phyloP scores from a whole-genome alignment of 1,284 basidiomycete genomes.

The Coniophora puteana region DNA sequence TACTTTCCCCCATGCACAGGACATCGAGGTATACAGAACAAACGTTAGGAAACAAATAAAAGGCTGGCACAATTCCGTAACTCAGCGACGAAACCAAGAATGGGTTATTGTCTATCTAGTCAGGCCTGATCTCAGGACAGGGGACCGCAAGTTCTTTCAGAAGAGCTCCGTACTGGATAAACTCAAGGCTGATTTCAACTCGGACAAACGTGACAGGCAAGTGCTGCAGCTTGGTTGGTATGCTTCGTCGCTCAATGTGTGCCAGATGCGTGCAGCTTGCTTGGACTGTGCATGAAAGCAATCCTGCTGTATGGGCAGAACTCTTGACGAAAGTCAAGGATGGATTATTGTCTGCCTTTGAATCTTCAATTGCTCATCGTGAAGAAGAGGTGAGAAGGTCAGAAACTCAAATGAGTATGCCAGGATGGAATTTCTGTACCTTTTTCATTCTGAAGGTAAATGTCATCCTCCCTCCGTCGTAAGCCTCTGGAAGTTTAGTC shows the following conservation, averaged over 20 bases:
- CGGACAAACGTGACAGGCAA: constrained; percentile 85
- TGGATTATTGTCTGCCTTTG: constrained; percentile 78
- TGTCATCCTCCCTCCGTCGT: background rate
- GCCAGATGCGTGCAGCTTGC: constrained; percentile 77
- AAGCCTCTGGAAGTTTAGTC: background rate
- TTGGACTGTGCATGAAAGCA: constrained; percentile 65
- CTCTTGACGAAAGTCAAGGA: constrained; percentile 89
- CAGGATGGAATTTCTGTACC: constrained; percentile 96
- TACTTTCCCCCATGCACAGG: constrained; percentile 47
- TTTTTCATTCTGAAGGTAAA: constrained; percentile 91
- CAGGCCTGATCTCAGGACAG: constrained; percentile 58
- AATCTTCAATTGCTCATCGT: constrained; percentile 70
- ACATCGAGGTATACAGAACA: constrained; percentile 80
- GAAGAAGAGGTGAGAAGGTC: constrained; percentile 88
- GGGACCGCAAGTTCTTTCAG: constrained; percentile 69
- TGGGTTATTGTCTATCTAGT: constrained; percentile 88
- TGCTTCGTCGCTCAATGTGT: constrained; percentile 15
- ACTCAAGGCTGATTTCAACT: constrained; percentile 90
- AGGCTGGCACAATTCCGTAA: constrained; percentile 79
- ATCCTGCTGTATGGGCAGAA: constrained; percentile 87
- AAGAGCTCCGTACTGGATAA: constrained; percentile 88
- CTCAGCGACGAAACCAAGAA: constrained; percentile 77
- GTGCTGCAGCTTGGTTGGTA: constrained; percentile 13
- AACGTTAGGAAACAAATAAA: constrained; percentile 82
- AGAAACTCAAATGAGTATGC: constrained; percentile 82